These are phyloP conservation scores for Xylaria digitata DNA, from an alignment of 2,329 filamentous ascomycete genomes.

Conservation along the genomic window DNA sequence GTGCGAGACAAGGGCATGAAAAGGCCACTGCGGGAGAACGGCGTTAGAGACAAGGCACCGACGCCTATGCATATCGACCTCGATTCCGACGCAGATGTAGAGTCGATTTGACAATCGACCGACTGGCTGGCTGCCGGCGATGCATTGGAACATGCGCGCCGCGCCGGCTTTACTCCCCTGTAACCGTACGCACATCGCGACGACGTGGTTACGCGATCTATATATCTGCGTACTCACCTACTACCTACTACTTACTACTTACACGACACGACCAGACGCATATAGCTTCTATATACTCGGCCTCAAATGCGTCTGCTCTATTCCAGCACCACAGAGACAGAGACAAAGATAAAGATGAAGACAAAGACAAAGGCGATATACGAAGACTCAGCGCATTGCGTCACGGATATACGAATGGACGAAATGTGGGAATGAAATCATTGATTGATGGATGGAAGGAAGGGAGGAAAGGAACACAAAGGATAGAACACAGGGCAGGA, in stretches of 20 bases:
- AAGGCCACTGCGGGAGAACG: constrained; percentile 9
- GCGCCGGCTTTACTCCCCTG: not conserved
- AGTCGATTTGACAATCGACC: constrained; percentile 10
- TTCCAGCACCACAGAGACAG: not conserved
- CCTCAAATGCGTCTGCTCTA: not conserved
- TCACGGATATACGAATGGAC: constrained; percentile 1
- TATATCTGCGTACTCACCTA: not conserved
- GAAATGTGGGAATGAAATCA: not conserved
- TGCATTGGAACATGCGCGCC: not conserved
- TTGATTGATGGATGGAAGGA: not conserved
- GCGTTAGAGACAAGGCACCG: constrained; percentile 14
- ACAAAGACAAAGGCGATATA: too few relatives aligned
- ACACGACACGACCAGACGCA: too few relatives aligned
- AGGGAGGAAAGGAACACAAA: not conserved
- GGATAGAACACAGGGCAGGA: not conserved
- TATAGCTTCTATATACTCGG: constrained; percentile 18
- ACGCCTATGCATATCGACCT: constrained; percentile 18
- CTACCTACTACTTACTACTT: too few relatives aligned
- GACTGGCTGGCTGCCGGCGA: not conserved
- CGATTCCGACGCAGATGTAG: constrained; percentile 29
- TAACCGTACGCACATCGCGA: not conserved
- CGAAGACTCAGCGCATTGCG: not conserved
- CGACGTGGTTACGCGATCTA: not conserved
- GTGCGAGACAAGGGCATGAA: constrained; percentile 7
- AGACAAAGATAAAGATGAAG: too few relatives aligned